Evolutionary conservation across 2,329 filamentous ascomycete genomes (phyloP).

Genomic region (Pseudocercospora macadamiae): DNA sequence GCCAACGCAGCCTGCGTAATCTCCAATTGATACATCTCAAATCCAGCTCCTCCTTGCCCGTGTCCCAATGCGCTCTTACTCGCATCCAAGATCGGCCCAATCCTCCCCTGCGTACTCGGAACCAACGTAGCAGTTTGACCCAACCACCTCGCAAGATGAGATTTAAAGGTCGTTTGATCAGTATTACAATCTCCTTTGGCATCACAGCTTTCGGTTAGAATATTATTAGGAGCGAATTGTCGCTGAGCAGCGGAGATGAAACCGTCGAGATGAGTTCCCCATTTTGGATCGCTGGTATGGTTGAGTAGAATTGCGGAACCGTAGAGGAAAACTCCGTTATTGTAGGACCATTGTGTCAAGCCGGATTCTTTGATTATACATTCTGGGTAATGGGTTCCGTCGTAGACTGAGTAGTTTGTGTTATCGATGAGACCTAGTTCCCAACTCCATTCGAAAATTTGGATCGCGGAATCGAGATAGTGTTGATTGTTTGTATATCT

Average conservation of each 20-base stretch:
- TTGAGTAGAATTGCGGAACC: slow-evolving; percentile 55
- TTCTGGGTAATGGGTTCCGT: slow-evolving; percentile 51
- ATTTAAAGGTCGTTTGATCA: slow-evolving; percentile 49
- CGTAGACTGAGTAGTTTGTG: slow-evolving; percentile 50
- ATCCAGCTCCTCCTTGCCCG: not conserved
- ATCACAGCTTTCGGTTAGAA: slow-evolving; percentile 53
- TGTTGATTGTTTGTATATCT: slow-evolving; percentile 50
- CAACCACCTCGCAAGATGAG: slow-evolving; percentile 53
- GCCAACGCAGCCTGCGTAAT: slow-evolving; percentile 7
- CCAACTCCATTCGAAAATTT: slow-evolving; percentile 38
- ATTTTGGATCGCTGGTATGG: slow-evolving; percentile 19
- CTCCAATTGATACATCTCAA: not conserved
- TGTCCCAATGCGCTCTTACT: slow-evolving; percentile 46
- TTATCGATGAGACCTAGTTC: slow-evolving; percentile 62
- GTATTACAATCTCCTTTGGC: slow-evolving; percentile 44
- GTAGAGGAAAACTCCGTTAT: slow-evolving; percentile 49
- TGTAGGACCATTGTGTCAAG: slow-evolving; percentile 55
- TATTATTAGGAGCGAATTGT: slow-evolving; percentile 44
- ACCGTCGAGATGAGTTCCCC: slow-evolving; percentile 29
- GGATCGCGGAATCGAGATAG: slow-evolving; percentile 66
- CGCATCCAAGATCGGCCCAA: slow-evolving; percentile 29
- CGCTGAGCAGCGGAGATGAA: slow-evolving; percentile 33
- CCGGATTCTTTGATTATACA: slow-evolving; percentile 48
- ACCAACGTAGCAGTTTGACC: slow-evolving; percentile 39
- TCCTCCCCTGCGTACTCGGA: slow-evolving; percentile 7